Base-by-base conservation (phyloP, 257 asterid genomes). In the Penstemon newberryi region DNA sequence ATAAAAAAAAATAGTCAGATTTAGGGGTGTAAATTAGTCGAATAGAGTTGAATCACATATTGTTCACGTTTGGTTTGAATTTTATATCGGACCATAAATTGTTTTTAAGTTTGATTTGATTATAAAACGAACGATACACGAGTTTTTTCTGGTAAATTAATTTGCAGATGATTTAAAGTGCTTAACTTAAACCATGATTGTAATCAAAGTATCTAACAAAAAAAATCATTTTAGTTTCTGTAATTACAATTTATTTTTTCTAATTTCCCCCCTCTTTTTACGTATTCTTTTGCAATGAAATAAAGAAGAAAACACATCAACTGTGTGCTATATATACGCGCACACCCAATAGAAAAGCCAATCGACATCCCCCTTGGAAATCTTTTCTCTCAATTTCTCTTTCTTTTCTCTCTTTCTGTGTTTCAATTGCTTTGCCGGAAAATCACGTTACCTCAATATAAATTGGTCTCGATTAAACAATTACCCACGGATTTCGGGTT, bases 381-480 rank as follows among this genome's bases (percentile, higher is more conserved):
- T 54, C 55, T 47, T 46, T 53, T 50, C 46, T 51, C 43, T 40
- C 18, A 15, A 49, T 59, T 42, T 53, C 43, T 37, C 54, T 71
- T 19, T 13, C 65, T 60, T 40, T 56, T 6, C 9, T 12, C 8
- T 11, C 43, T 51, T 63, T 58, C 33, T 25, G 33, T 57, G 18
- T 3, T 6, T 77, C 68, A 9, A 56, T 52, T 72, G 67, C 59
- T 73, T 77, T 44, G 72, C 78, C 77, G 75, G 83, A 59, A 57
- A 78, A 75, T 54, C 60, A 60, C 70, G 69, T 25, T 25, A 25
- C 33, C 33, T 72, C 61, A 47, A 60, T 70, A 38, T 7, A 47
- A 61, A 60, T 64, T 73, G 77, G 75, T 78, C 77, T 58, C 56
- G 81, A 47, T 65, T 50, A 10, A 33, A 13, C 70, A 51, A 68